Percentiles rank a stretch among this genome's conserved stretches.
phyloP scores from a whole-genome alignment of 2,329 filamentous ascomycete genomes.

The Sordariomycetes sp. region DNA sequence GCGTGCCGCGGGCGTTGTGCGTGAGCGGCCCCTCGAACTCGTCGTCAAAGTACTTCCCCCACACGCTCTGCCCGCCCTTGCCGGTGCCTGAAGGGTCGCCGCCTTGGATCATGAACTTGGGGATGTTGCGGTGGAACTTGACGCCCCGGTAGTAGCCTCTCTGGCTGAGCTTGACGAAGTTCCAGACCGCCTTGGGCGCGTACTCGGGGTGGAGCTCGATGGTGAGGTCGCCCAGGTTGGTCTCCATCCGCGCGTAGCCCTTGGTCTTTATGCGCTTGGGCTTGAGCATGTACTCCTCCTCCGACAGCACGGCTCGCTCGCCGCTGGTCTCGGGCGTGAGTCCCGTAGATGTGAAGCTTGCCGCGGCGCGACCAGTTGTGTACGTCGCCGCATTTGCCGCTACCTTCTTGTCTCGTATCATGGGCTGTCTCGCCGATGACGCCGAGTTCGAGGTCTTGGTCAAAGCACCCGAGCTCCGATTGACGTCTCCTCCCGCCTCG shows the following conservation, averaged over 20 bases:
- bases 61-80: slow-evolving; percentile 80
- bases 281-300: slow-evolving; percentile 95
- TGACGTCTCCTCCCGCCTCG: slow-evolving; percentile 47
- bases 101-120: slow-evolving; percentile 95
- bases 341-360: slow-evolving; percentile 91
- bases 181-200: slow-evolving; percentile 92
- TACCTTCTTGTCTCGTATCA: slow-evolving; percentile 46
- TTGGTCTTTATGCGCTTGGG: slow-evolving; percentile 82
- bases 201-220: slow-evolving; percentile 86
- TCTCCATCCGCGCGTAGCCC: slow-evolving; percentile 85
- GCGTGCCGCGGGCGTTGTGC: slow-evolving; percentile 70
- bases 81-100: slow-evolving; percentile 91
- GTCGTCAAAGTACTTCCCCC: slow-evolving; percentile 90
- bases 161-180: slow-evolving; percentile 81
- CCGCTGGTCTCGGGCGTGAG: slow-evolving; percentile 85
- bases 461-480: slow-evolving; percentile 38
- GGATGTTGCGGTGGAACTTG: slow-evolving; percentile 86
- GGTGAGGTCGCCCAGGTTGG: slow-evolving; percentile 75
- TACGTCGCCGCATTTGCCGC: slow-evolving; percentile 83
- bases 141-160: slow-evolving; percentile 84
- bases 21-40: slow-evolving; percentile 83
- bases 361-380: slow-evolving; percentile 84
- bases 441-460: slow-evolving; percentile 16
- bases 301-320: slow-evolving; percentile 75
- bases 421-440: slow-evolving; percentile 19